A percentile compares a stretch with the other conserved stretches of the same genome.
Conservation (phyloP, 768 basidiomycete species). For the Bullera alba region DNA sequence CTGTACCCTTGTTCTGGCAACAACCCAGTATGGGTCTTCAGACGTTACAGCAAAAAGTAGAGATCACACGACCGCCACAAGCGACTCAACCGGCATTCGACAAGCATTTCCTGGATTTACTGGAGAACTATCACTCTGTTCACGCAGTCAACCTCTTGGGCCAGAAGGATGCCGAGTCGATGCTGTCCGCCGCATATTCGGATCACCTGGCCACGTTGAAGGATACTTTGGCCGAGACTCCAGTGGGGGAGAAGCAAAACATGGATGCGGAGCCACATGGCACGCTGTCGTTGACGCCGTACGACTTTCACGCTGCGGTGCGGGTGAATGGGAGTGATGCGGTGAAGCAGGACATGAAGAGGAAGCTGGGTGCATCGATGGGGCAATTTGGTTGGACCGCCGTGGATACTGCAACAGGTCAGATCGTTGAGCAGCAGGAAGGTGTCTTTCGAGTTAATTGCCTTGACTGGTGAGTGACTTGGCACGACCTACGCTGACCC, state of each 20-base stretch:
- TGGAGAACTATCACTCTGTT: slow-evolving; percentile 73
- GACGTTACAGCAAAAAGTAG: slow-evolving; percentile 88
- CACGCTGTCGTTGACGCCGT: slow-evolving; percentile 58
- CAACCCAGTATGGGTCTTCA: slow-evolving; percentile 75
- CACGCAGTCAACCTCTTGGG: slow-evolving; percentile 90
- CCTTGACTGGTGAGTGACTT: slow-evolving; percentile 38
- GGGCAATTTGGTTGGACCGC: slow-evolving; percentile 75
- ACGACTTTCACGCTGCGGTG: slow-evolving; percentile 87
- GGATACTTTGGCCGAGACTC: slow-evolving; percentile 13
- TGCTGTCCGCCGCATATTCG: slow-evolving; percentile 71
- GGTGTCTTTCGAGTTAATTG: slow-evolving; percentile 63
- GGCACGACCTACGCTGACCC: slow-evolving; percentile 3
- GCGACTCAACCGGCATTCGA: slow-evolving; percentile 97
- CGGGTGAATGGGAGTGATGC: slow-evolving; percentile 77
- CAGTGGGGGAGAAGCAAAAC: slow-evolving; percentile 36
- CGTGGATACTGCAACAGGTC: slow-evolving; percentile 28
- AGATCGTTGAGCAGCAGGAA: slow-evolving; percentile 67
- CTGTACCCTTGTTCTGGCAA: slow-evolving; percentile 97
- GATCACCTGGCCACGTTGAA: slow-evolving; percentile 56
- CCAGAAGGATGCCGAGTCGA: slow-evolving; percentile 83
- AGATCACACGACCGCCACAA: slow-evolving; percentile 66
- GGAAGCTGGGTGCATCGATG: slow-evolving; percentile 51
- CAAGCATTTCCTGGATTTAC: slow-evolving; percentile 77
- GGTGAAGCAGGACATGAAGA: slow-evolving; percentile 65
- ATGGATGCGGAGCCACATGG: slow-evolving; percentile 28